Evolutionary conservation across 331 rosid species (phyloP), one percentile per base, ranked within the genome.

Genomic region (Quercus lobata): DNA sequence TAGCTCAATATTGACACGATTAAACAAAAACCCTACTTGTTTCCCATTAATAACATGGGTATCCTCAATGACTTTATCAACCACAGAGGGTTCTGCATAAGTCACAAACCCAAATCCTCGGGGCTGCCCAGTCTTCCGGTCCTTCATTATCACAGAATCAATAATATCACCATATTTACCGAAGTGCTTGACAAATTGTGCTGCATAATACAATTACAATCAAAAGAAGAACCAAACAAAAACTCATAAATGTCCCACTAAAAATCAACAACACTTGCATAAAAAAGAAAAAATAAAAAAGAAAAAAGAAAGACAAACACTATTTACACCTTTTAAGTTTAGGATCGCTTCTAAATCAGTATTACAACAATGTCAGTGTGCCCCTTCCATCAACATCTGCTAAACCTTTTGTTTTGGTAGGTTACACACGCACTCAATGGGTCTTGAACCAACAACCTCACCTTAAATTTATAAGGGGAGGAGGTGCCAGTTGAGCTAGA

Each of bases 101-200:
- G 99, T 96, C 84, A 96, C 93, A 81, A 96, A 96, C 84, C 99
- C 99, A 3, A 96, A 96, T 30, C 99, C 99, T 32, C 99, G 97
- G 65, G 99, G 99, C 70, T 93, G 99, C 46, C 98, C 99, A 6
- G 92, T 96, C 71, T 96, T 92, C 79, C 99, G 81, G 83, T 95
- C 99, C 93, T 95, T 95, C 99, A 96, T 96, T 87, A 95, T 93
- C 53, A 93, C 99, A 1, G 98, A 93, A 78, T 95, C 99, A 15
- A 92, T 87, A 80, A 96, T 93, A 82, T 90, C 99, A 27, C 99
- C 99, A 76, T 96, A 96, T 37, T 88, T 85, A 68, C 98, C 97
- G 9, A 96, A 96, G 86, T 96, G 98, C 87, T 96, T 96, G 72
- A 90, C 74, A 75, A 96, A 96, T 89, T 95, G 97, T 1, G 94